Percentiles rank a stretch among this genome's conserved stretches.
phyloP scores from a whole-genome alignment of 1,139 yeast species.

The Torulaspora globosa region DNA sequence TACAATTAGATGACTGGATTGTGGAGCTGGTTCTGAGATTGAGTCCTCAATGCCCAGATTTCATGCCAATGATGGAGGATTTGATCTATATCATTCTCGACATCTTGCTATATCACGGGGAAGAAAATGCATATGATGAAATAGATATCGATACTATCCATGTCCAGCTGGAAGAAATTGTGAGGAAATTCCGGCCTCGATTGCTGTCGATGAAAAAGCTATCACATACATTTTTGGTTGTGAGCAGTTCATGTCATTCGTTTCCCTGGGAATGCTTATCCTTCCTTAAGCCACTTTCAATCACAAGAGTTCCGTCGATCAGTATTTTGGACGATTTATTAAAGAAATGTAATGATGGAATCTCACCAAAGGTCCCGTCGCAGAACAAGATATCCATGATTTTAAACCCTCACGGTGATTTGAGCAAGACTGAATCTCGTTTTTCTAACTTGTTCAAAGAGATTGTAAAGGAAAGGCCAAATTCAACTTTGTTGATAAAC shows the following conservation, averaged over 20 bases:
- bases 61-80: constrained; percentile 53
- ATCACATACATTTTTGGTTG: constrained; percentile 63
- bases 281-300: constrained; percentile 49
- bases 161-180: constrained; percentile 48
- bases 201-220: constrained; percentile 15
- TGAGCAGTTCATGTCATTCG: constrained; percentile 57
- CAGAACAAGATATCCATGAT: constrained; percentile 41
- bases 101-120: constrained; percentile 58
- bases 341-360: constrained; percentile 21
- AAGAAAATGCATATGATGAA: constrained; percentile 59
- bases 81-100: constrained; percentile 61
- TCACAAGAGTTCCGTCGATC: constrained; percentile 75
- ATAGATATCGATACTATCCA: constrained; percentile 54
- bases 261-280: constrained; percentile 90
- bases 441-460: constrained; percentile 48
- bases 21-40: constrained; percentile 52
- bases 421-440: constrained; percentile 59
- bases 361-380: constrained; percentile 18
- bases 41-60: constrained; percentile 36
- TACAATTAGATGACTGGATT: constrained; percentile 49
- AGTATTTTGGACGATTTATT: constrained; percentile 46
- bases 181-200: constrained; percentile 35
- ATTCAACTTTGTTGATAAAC: constrained; percentile 58
- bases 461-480: constrained; percentile 23
- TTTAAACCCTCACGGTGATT: constrained; percentile 79